Conservation (phyloP, 805 yeast species). For the Ogataea trehalophila region DNA sequence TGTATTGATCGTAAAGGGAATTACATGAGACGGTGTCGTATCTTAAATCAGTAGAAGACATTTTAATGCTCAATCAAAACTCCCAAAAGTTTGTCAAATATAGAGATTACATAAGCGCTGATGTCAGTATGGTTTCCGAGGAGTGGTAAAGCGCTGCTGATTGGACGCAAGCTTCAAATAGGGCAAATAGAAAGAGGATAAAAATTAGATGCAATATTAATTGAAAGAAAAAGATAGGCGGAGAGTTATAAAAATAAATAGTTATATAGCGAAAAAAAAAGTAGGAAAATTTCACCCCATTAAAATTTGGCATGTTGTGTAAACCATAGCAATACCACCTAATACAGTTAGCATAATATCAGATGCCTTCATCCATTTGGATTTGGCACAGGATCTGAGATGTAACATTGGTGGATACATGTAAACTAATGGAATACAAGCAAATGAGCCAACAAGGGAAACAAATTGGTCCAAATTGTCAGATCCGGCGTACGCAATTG, state of each 20-base stretch:
- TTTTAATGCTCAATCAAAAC: no score
- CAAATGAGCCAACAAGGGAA: conserved; percentile 78
- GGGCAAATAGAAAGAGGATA: neutral
- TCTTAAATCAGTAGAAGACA: no score
- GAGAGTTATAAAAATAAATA: neutral
- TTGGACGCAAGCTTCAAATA: no score
- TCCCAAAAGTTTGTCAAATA: no score
- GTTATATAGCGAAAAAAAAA: neutral
- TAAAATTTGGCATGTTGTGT: conserved; percentile 61
- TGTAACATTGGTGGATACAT: conserved; percentile 83
- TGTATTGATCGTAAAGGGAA: no score
- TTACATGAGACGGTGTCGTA: no score
- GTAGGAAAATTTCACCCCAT: conserved; percentile 6
- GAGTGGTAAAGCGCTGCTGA: no score
- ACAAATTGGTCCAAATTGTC: conserved; percentile 68
- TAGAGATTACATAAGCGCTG: no score
- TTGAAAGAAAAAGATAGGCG: neutral
- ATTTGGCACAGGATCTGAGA: conserved; percentile 43
- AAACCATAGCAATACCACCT: conserved; percentile 60
- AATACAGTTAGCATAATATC: conserved; percentile 47
- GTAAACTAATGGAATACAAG: conserved; percentile 81
- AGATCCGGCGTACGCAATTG: conserved; percentile 64
- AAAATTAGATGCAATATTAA: conserved; percentile 3
- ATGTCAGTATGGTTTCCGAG: no score
- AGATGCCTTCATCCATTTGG: conserved; percentile 34